Evolutionary conservation across 2,329 filamentous ascomycete species (phyloP).

Genomic region (Aspergillus vadensis): DNA sequence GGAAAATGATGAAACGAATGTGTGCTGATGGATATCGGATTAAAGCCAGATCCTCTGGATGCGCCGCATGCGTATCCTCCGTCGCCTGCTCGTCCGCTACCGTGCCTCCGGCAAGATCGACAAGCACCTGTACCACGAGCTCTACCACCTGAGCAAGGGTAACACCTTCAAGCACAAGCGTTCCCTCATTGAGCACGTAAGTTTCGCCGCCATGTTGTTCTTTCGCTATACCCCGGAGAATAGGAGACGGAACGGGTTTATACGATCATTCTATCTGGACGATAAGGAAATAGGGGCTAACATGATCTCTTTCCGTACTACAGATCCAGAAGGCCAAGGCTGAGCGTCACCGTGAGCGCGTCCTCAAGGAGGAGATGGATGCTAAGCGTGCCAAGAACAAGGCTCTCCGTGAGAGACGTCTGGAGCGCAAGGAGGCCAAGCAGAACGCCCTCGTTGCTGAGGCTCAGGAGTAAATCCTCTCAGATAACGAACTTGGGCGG

Average conservation of each 20-base stretch:
- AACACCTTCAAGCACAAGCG: slow-evolving; percentile 99
- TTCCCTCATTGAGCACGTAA: slow-evolving; percentile 99
- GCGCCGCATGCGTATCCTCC: slow-evolving; percentile 98
- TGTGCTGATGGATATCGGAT: slow-evolving; percentile 27
- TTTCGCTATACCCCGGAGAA: slow-evolving; percentile 7
- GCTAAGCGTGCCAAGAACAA: slow-evolving; percentile 99
- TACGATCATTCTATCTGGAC: not conserved
- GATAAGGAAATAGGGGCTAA: slow-evolving; percentile 13
- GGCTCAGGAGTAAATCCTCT: slow-evolving; percentile 51
- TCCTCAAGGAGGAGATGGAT: slow-evolving; percentile 99
- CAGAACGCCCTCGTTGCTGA: slow-evolving; percentile 80
- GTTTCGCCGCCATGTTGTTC: slow-evolving; percentile 40
- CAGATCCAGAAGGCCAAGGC: slow-evolving; percentile 99
- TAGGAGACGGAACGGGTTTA: not conserved
- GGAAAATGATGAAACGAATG: not conserved
- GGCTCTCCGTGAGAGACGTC: slow-evolving; percentile 98
- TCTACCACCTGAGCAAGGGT: slow-evolving; percentile 99
- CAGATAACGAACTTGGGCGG: slow-evolving; percentile 39
- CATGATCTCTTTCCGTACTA: slow-evolving; percentile 28
- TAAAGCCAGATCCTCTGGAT: slow-evolving; percentile 96
- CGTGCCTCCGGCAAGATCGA: slow-evolving; percentile 99
- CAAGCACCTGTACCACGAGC: slow-evolving; percentile 99
- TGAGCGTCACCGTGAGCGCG: slow-evolving; percentile 94
- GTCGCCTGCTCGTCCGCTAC: slow-evolving; percentile 99
- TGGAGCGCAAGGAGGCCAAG: slow-evolving; percentile 90